Base-by-base conservation (phyloP, 805 yeast species). In the Komagataella ulmi region DNA sequence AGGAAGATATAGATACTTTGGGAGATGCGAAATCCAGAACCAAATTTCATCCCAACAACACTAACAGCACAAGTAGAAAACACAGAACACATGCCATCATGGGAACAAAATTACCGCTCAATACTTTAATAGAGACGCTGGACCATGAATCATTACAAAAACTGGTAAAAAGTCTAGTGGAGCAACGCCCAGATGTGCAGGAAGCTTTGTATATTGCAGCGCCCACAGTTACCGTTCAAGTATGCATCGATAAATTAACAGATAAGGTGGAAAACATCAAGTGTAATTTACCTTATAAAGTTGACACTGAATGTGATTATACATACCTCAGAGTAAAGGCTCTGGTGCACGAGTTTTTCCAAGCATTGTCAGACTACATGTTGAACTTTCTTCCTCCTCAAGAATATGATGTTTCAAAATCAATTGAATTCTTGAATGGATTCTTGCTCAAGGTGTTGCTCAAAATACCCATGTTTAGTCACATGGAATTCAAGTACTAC, bases 251-350 rank as follows among this genome's bases (percentile, higher is more conserved):
- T 8, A 69, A 79, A 46, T 68, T 88, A 50, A 63, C 68, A 44
- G 58, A 61, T 6, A 78, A 80, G 58, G 67, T 76, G 49, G 61
- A 71, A 18, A 61, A 60, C 3, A 76, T 86, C 24, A 58, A 67
- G 18, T 62, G 63, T 7, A 72, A 75, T 54, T 65, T 88, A 56
- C 96, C 96, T 1, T 87, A 85, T 63, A 81, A 82, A 56, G 88
- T 87, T 55, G 89, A 85, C 58, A 71, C 75, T 7, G 71, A 76
- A 44, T 78, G 85, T 48, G 96, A 88, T 63, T 88, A 88, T 61
- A 80, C 90, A 3, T 88, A 79, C 62, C 66, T 85, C 53, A 72
- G 96, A 52, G 85, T 88, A 44, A 80, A 85, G 59, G 77, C 84
- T 6, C 66, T 71, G 53, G 74, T 86, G 55, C 76, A 77, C 53